Base-by-base conservation (phyloP, 2,329 filamentous ascomycete species). In the Lasiodiplodia gonubiensis region DNA sequence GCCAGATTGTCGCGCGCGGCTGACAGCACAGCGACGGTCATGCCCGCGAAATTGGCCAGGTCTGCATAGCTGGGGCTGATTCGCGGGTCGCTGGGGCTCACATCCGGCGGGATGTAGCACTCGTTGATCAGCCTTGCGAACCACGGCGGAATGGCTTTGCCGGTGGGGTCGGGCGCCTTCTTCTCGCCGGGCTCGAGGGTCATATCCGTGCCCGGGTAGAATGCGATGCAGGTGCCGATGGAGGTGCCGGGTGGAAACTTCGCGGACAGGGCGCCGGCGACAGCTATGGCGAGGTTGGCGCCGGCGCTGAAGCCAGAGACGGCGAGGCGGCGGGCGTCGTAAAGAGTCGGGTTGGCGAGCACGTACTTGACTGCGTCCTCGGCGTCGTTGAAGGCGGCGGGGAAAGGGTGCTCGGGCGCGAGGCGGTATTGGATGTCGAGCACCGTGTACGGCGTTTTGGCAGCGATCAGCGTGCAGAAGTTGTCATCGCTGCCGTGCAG, bases 221-320 rank as follows among this genome's bases (percentile, higher is more conserved):
- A 75, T 1, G 77, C 74, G 30, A 79, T 60, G 3, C 65, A 72
- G 63, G 21, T 33, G 61, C 67, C 70, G 69, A 78, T 33, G 30
- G 30, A 79, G 4, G 73, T 78, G 59, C 73, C 72, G 51, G 57
- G 37, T 7, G 74, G 73, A 60, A 76, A 80, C 23, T 23, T 21
- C 12, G 39, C 53, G 48, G 18, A 70, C 67, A 39, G 39, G 72
- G 60, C 73, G 73, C 39, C 33, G 66, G 37, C n/a, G 61, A 35
- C 18, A 25, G 6, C 75, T 5, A 83, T 72, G 0, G 77, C 76
- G 14, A 82, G 72, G 52, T 77, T 81, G 0, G 64, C 80, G 2
- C 81, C 81, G 0, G 81, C 77, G 52, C 78, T 80, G 70, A 82
- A 82, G 10, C 81, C 81, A 1, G 74, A 76, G 1, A 81, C 66